Evolutionary conservation across 2,329 filamentous ascomycete genomes (phyloP).

Genomic region (Lecanicillium sp.): DNA sequence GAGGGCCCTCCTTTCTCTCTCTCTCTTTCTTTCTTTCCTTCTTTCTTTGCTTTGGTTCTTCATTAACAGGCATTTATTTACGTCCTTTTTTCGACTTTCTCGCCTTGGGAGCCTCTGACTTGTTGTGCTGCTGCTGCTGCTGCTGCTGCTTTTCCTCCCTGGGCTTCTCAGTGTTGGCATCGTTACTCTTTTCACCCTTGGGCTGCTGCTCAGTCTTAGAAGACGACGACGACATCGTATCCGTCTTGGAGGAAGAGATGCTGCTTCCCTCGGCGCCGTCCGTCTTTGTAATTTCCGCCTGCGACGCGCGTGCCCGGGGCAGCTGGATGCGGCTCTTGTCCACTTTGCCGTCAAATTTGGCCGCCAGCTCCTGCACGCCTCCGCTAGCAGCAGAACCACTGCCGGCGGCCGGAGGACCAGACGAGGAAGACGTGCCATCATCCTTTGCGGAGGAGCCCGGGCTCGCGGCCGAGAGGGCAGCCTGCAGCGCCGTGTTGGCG

Average conservation of each 20-base stretch:
- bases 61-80: no score
- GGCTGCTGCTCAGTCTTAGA: not conserved
- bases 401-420: no score
- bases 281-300: not conserved
- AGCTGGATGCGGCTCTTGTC: not conserved
- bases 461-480: conserved; percentile 1
- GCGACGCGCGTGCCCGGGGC: not conserved
- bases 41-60: no score
- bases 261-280: not conserved
- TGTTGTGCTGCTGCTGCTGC: no score
- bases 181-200: no score
- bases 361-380: conserved; percentile 5
- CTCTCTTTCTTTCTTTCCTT: no score
- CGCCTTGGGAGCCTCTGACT: no score
- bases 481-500: conserved; percentile 5
- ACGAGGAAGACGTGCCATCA: no score
- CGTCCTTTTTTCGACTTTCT: conserved; percentile 7
- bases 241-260: not conserved
- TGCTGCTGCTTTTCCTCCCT: not conserved
- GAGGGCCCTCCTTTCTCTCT: no score
- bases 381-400: no score
- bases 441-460: not conserved
- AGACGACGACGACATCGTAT: not conserved
- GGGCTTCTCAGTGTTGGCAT: not conserved
- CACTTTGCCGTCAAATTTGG: not conserved